Evolutionary conservation across 352 stramenopile genomes (phyloP).

Genomic region (Phytophthora pini): DNA sequence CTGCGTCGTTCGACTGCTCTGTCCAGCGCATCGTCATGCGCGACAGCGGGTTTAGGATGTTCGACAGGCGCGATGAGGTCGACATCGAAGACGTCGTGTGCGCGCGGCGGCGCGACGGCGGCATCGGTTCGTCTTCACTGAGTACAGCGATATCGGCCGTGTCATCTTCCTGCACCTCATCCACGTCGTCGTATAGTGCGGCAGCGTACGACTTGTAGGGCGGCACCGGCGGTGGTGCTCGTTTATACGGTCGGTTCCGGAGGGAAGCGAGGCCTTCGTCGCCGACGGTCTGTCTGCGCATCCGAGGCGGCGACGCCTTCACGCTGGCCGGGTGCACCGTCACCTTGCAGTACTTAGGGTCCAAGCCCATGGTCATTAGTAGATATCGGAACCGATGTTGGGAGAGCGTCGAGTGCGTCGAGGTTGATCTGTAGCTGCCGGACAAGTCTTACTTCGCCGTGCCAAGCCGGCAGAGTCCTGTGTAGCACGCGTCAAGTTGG

Average conservation of each 20-base stretch:
- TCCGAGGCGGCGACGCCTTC: slow-evolving; percentile 31
- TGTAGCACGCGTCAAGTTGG: slow-evolving; percentile 30
- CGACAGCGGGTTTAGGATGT: slow-evolving; percentile 54
- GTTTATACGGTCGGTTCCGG: slow-evolving; percentile 12
- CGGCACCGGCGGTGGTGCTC: slow-evolving; percentile 18
- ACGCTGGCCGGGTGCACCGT: slow-evolving; percentile 44
- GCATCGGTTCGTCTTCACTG: slow-evolving; percentile 41
- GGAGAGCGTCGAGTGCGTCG: slow-evolving; percentile 5
- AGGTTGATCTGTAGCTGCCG: slow-evolving; percentile 2
- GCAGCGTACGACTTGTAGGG: slow-evolving; percentile 33
- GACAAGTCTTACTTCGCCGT: slow-evolving; percentile 6
- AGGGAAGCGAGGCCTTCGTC: slow-evolving; percentile 25
- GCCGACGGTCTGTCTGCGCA: slow-evolving; percentile 49
- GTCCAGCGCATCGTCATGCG: slow-evolving; percentile 55
- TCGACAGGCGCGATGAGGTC: slow-evolving; percentile 33
- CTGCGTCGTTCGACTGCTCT: slow-evolving; percentile 23
- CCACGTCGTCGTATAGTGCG: slow-evolving; percentile 27
- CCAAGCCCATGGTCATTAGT: slow-evolving; percentile 37
- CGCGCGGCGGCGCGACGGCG: slow-evolving; percentile 47
- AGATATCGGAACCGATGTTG: slow-evolving; percentile 13
- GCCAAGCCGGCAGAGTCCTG: slow-evolving; percentile 22
- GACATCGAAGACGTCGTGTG: slow-evolving; percentile 54
- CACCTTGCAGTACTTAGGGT: slow-evolving; percentile 66
- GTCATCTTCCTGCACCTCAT: slow-evolving; percentile 40
- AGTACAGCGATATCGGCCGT: slow-evolving; percentile 42